Percentiles rank a stretch among this genome's conserved stretches.
These are phyloP conservation scores for Eucalyptus sp. DNA, from an alignment of 345 rosid species.

Conservation along the genomic window DNA sequence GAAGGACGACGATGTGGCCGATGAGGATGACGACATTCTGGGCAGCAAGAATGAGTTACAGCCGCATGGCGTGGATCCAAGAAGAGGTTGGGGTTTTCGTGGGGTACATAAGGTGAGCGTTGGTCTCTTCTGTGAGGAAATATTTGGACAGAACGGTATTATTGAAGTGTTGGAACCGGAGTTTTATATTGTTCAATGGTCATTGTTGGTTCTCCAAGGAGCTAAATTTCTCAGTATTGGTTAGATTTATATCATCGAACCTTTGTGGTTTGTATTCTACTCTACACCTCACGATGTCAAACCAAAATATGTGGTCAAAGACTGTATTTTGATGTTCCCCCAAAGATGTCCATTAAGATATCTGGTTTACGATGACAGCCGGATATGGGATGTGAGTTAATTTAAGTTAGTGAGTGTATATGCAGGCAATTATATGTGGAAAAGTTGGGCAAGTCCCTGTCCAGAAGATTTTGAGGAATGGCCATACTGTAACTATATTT, in stretches of 20 bases:
- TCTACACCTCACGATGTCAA: neutral
- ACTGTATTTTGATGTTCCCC: neutral
- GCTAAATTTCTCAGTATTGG: neutral
- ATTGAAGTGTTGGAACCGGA: neutral
- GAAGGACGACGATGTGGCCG: conserved; percentile 3
- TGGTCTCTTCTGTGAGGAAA: neutral
- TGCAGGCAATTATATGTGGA: conserved; percentile 85
- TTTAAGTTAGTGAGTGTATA: neutral
- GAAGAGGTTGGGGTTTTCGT: conserved; percentile 83
- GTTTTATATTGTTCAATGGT: neutral
- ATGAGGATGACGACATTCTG: conserved; percentile 24
- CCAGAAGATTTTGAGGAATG: conserved; percentile 91
- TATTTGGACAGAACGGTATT: neutral
- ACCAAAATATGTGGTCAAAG: neutral
- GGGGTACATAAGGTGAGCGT: conserved; percentile 82
- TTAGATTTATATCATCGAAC: neutral
- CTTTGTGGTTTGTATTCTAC: neutral
- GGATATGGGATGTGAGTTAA: neutral
- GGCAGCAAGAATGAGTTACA: conserved; percentile 37
- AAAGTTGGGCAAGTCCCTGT: conserved; percentile 80
- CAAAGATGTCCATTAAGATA: neutral
- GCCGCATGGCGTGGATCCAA: conserved; percentile 87
- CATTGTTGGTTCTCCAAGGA: neutral
- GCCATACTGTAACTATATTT: conserved; percentile 75
- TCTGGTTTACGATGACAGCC: neutral